A percentile compares a stretch with the other conserved stretches of the same genome.
These are phyloP conservation scores for Rutstroemia sydowiana DNA, from an alignment of 2,329 filamentous ascomycete genomes.

Conservation along the genomic window DNA sequence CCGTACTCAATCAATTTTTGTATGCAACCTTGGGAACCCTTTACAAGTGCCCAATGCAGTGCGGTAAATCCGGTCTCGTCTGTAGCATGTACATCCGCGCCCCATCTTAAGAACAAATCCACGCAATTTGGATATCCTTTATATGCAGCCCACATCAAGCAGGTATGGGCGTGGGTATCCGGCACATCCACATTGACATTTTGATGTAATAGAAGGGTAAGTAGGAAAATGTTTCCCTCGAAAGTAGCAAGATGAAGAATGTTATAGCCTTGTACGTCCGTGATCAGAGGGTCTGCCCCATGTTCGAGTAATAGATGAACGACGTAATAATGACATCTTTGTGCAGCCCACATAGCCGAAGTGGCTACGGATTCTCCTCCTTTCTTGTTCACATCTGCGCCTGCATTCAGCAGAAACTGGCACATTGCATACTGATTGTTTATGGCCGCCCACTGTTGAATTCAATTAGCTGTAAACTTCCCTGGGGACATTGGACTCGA, in stretches of 20 bases:
- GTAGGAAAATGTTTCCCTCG: slow-evolving; percentile 86
- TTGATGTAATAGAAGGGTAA: slow-evolving; percentile 86
- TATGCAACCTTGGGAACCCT: slow-evolving; percentile 81
- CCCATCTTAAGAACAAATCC: slow-evolving; percentile 88
- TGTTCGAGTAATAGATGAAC: slow-evolving; percentile 86
- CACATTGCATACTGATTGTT: slow-evolving; percentile 98
- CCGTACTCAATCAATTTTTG: slow-evolving; percentile 95
- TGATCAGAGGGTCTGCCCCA: slow-evolving; percentile 86
- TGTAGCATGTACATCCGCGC: slow-evolving; percentile 81
- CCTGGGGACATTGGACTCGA: slow-evolving; percentile 30
- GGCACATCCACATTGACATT: slow-evolving; percentile 89
- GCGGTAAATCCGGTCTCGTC: slow-evolving; percentile 94
- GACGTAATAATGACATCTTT: slow-evolving; percentile 93
- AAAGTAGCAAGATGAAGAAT: slow-evolving; percentile 95
- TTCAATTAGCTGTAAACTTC: neutral
- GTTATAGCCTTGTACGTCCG: slow-evolving; percentile 95
- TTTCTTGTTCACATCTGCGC: slow-evolving; percentile 85
- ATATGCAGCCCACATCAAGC: slow-evolving; percentile 98
- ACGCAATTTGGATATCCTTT: slow-evolving; percentile 92
- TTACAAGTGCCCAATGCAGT: slow-evolving; percentile 92
- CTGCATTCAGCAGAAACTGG: slow-evolving; percentile 77
- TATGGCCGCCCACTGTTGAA: slow-evolving; percentile 87
- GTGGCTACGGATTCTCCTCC: slow-evolving; percentile 94
- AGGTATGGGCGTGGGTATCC: slow-evolving; percentile 86
- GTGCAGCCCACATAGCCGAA: slow-evolving; percentile 92